phyloP scores from a whole-genome alignment of 2,329 filamentous ascomycete genomes.

The Lecanosticta acicola region DNA sequence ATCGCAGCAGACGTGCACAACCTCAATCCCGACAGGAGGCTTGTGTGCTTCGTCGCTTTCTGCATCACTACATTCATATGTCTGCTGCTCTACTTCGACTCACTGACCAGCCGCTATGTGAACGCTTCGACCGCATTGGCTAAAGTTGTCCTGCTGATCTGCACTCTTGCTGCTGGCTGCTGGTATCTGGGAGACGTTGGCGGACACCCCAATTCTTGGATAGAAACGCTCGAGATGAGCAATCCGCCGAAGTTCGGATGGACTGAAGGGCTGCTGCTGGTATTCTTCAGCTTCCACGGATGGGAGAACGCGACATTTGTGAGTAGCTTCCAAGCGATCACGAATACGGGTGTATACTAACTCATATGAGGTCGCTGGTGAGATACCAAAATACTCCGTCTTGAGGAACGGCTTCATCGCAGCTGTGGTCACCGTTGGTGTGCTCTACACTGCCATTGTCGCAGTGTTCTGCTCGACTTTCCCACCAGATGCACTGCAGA shows the following conservation, averaged over 20 bases:
- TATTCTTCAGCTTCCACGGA: conserved; percentile 13
- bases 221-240: neutral
- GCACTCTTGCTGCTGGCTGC: conserved; percentile 6
- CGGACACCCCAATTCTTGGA: neutral
- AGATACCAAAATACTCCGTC: conserved; percentile 5
- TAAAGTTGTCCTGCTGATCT: conserved; percentile 10
- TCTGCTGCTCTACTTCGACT: conserved; percentile 8
- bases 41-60: conserved; percentile 7
- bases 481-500: neutral
- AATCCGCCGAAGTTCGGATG: conserved; percentile 1
- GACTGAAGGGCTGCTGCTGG: conserved; percentile 5
- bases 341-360: neutral
- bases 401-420: conserved; percentile 7
- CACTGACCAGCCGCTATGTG: conserved; percentile 3
- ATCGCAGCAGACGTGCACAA: conserved; percentile 3
- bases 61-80: conserved; percentile 5
- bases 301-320: conserved; percentile 13
- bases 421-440: conserved; percentile 7
- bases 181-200: conserved; percentile 1
- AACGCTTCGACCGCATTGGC: conserved; percentile 9
- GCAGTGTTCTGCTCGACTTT: neutral
- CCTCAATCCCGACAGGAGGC: conserved; percentile 1
- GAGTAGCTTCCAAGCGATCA: neutral
- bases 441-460: conserved; percentile 6
- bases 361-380: conserved; percentile 7